Evolutionary conservation across 257 asterid species (phyloP), one percentile per base, ranked within the genome.

Genomic region (Knoxia roxburghii): DNA sequence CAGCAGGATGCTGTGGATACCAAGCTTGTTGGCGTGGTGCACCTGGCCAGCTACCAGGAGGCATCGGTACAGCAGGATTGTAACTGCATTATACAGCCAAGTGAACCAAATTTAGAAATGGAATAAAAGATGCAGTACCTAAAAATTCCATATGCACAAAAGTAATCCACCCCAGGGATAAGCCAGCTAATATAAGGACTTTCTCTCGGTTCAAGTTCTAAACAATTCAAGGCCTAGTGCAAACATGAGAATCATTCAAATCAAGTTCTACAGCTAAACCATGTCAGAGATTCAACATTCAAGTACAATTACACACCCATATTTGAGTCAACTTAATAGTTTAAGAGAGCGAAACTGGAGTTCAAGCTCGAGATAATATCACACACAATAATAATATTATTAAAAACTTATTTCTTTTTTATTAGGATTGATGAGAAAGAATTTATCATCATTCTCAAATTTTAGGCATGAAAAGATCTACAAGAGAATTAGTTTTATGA

Each of bases 1-100:
- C 77, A 78, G 78, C 81, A 39, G 93, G 84, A 79, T 78, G 82
- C 71, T 83, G 96, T 29, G 90, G 83, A 82, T 85, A 87, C 98
- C 95, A 89, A 37, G 79, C 82, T 66, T 83, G 96, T 37, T 91
- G 98, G 23, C 86, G 95, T 53, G 90, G 84, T 21, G 85, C 79
- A 71, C 59, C 76, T 30, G 79, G 75, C 98, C 98, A 91, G 68
- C 89, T 91, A 74, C 72, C 79, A 56, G 86, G 82, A 57, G 89
- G 91, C 61, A 82, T 75, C 27, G 87, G 80, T 20, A 85, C 37
- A 55, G 89, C 78, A 35, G 96, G 87, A 73, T 81, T 86, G 61
- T 87, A 86, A 49, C 98, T 91, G 86, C 83, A 84, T 48, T 37
- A 55, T 57, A 61, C 49, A 68, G 32, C 30, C 32, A 71, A 56